These are phyloP conservation scores for Chaetomiaceae sp. DNA, from an alignment of 2,329 filamentous ascomycete species.

Conservation along the genomic window DNA sequence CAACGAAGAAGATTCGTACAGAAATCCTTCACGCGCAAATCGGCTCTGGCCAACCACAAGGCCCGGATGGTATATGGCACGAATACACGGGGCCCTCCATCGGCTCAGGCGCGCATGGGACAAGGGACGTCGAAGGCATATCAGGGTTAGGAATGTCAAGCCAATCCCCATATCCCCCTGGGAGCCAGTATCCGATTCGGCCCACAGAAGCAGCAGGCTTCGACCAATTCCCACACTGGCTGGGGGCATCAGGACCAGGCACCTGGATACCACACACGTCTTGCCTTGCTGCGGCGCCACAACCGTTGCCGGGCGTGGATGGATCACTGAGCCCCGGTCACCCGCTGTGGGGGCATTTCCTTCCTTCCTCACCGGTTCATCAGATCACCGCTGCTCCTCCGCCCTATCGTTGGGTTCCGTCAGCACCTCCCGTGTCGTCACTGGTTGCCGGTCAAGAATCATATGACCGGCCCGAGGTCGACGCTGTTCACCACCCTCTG, in stretches of 20 bases:
- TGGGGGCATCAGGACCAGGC: background rate
- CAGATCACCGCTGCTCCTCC: background rate
- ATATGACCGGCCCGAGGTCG: background rate
- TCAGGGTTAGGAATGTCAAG: background rate
- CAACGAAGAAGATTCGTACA: slow-evolving; percentile 1
- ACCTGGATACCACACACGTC: background rate
- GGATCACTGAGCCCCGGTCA: background rate
- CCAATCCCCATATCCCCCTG: background rate
- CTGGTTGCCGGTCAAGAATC: background rate
- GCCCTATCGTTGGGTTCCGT: background rate
- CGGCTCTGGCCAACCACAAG: background rate
- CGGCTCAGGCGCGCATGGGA: background rate
- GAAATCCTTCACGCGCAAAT: background rate
- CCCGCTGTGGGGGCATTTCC: background rate
- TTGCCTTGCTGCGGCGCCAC: background rate
- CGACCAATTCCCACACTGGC: background rate
- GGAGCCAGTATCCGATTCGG: background rate
- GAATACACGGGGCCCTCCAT: background rate
- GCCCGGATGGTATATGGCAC: background rate
- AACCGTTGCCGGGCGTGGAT: background rate
- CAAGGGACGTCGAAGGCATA: background rate
- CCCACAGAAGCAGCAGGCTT: background rate
- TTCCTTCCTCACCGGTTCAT: slow-evolving; percentile 1
- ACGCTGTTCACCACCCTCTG: background rate
- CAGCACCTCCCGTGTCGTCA: no score